Evolutionary conservation across 768 basidiomycete species (phyloP).

Genomic region (Mycena olivaceomarginata): DNA sequence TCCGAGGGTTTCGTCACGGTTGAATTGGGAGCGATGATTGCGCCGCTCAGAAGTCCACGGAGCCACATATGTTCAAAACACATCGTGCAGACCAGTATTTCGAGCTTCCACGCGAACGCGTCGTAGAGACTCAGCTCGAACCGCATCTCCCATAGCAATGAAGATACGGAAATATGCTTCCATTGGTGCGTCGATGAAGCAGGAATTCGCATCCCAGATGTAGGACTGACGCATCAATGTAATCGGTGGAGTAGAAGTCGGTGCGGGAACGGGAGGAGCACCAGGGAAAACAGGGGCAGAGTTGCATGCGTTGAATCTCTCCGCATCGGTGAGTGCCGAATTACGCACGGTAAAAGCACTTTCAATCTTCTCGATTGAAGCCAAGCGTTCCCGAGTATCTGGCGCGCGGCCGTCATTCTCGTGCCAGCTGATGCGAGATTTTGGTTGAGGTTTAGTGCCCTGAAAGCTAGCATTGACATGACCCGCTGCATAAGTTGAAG

Average conservation of each 20-base stretch:
- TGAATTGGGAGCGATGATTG: neutral
- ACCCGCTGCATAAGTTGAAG: constrained; percentile 1
- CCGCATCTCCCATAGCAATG: no score
- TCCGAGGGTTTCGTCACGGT: neutral
- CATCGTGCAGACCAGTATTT: neutral
- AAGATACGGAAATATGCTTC: no score
- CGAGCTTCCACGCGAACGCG: no score
- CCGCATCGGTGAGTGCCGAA: no score
- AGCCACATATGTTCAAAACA: constrained; percentile 19
- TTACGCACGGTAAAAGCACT: no score
- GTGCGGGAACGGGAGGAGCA: neutral
- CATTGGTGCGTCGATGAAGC: no score
- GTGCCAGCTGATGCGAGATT: neutral
- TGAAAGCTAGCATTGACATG: constrained; percentile 23
- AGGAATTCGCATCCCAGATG: no score
- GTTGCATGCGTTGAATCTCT: no score
- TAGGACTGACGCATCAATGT: no score
- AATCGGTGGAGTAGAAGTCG: neutral
- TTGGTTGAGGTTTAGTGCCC: constrained; percentile 16
- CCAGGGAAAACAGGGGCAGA: neutral
- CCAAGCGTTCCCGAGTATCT: constrained; percentile 25
- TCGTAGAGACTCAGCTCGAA: no score
- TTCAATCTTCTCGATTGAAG: neutral
- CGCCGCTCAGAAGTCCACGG: constrained; percentile 10
- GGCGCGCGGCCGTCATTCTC: constrained; percentile 26